phyloP scores from a whole-genome alignment of 2,329 filamentous ascomycete species.

The Tolypocladium cylindrosporum region DNA sequence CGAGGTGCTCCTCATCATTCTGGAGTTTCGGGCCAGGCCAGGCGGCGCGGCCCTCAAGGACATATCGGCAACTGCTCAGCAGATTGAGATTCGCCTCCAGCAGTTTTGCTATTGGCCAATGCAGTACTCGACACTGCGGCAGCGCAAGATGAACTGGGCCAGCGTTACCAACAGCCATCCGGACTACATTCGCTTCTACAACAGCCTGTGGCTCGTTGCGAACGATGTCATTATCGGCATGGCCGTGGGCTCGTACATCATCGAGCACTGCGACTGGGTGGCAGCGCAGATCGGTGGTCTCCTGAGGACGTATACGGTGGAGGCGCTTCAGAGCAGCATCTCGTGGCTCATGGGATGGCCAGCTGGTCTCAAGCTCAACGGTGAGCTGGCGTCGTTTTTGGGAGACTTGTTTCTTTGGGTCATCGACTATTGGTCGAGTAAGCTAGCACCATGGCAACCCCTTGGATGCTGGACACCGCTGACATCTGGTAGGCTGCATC shows the following conservation, averaged over 20 bases:
- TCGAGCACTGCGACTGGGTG: conserved; percentile 84
- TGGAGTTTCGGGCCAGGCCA: conserved; percentile 77
- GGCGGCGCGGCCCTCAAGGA: conserved; percentile 84
- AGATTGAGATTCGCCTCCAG: conserved; percentile 91
- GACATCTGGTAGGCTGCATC: conserved; percentile 53
- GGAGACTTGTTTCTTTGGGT: conserved; percentile 97
- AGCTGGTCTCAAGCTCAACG: conserved; percentile 89
- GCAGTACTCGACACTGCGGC: conserved; percentile 86
- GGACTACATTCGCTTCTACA: conserved; percentile 98
- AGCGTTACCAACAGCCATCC: conserved; percentile 92
- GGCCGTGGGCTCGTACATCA: conserved; percentile 89
- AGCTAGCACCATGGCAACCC: conserved; percentile 12
- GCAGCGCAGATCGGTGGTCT: conserved; percentile 69
- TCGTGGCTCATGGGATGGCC: conserved; percentile 95
- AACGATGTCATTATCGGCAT: conserved; percentile 99
- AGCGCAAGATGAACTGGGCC: conserved; percentile 84
- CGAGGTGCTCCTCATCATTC: conserved; percentile 64
- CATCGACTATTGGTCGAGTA: conserved; percentile 93
- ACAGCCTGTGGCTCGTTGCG: conserved; percentile 94
- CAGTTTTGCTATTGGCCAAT: conserved; percentile 99
- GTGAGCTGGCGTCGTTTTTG: conserved; percentile 83
- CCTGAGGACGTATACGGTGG: conserved; percentile 73
- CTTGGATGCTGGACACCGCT: conserved; percentile 6
- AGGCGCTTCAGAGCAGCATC: conserved; percentile 80
- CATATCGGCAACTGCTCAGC: conserved; percentile 90